Base-by-base conservation (phyloP, 2,329 filamentous ascomycete genomes). In the Trichophyton schoenleinii region DNA sequence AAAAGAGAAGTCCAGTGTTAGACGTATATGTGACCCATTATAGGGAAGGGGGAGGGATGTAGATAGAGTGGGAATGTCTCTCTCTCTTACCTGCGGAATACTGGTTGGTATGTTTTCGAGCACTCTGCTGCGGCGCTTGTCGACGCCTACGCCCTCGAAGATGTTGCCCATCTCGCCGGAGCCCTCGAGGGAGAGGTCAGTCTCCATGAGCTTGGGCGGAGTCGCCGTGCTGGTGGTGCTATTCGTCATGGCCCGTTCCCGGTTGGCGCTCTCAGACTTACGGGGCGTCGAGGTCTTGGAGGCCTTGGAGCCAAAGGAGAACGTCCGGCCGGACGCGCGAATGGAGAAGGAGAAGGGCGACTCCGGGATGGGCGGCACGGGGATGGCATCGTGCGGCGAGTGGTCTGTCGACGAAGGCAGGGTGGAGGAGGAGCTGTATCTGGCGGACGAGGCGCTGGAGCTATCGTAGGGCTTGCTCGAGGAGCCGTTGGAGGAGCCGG, bases 341-440 rank as follows among this genome's bases (percentile, higher is more conserved):
- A 79, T 63, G 18, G 75, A 76, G 60, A 70, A 71, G 9, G 71
- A 68, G 31, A 70, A 70, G 22, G 71, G 67, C 57, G 72, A 70
- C 60, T 73, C 72, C 9, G 74, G 69, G 15, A 76, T 68, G 11
- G 75, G 74, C 25, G 76, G 75, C 48, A 74, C 68, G 48, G 77
- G 71, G 48, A 77, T 71, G 64, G 74, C 74, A 55, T 75, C 71
- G 63, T 76, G 73, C 52, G 73, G 67, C 9, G 70, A 71, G 6
- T 73, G 68, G 64, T 82, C 81, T 11, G 80, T 73, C n/a, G 79
- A 82, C 20, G 79, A 82, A 42, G 80, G 81, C 44, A 81, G 72
- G 6, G 80, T 82, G 6, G 80, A 82, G 5, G 80, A 79, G 34
- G 79, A 81, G 69, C 79, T 82, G 64, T 79, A 75, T 53, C 79